Evolutionary conservation across 2,329 filamentous ascomycete species (phyloP).

Genomic region (Colletotrichum trifolii): DNA sequence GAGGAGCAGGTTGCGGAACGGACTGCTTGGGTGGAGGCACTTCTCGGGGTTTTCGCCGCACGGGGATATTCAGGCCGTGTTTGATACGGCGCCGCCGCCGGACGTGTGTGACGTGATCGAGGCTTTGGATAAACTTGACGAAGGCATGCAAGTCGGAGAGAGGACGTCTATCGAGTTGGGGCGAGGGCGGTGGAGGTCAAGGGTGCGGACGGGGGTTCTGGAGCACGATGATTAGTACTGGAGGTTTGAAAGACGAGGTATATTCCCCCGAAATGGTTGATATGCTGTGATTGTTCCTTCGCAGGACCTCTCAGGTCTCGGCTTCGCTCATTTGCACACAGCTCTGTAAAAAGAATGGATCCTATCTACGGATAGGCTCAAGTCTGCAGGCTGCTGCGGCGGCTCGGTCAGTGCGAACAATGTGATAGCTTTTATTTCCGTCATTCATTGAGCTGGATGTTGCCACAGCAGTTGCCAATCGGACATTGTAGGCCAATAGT

Average conservation of each 20-base stretch:
- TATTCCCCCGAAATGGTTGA: background rate
- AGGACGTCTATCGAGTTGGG: conserved; percentile 5
- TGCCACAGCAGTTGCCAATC: no score
- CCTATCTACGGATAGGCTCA: no score
- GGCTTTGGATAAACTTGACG: conserved; percentile 28
- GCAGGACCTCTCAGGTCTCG: background rate
- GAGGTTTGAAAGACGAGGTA: background rate
- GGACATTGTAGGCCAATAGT: no score
- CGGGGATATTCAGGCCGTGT: conserved; percentile 69
- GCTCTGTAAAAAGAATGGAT: no score
- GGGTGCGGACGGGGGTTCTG: conserved; percentile 9
- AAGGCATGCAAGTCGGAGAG: conserved; percentile 6
- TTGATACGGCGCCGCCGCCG: conserved; percentile 67
- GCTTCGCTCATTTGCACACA: background rate
- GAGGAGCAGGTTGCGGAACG: conserved; percentile 7
- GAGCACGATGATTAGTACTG: conserved; percentile 19
- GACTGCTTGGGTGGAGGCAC: conserved; percentile 36
- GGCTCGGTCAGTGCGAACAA: no score
- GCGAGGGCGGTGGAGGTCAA: conserved; percentile 11
- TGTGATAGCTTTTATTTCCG: no score
- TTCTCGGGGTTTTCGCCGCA: conserved; percentile 60
- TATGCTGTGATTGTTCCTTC: background rate
- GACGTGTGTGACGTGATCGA: conserved; percentile 47
- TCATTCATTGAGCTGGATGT: no score
- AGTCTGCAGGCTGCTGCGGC: no score